Evolutionary conservation across 805 yeast species (phyloP), one percentile per base, ranked within the genome.

Genomic region (Kluyveromyces wickerhamii): DNA sequence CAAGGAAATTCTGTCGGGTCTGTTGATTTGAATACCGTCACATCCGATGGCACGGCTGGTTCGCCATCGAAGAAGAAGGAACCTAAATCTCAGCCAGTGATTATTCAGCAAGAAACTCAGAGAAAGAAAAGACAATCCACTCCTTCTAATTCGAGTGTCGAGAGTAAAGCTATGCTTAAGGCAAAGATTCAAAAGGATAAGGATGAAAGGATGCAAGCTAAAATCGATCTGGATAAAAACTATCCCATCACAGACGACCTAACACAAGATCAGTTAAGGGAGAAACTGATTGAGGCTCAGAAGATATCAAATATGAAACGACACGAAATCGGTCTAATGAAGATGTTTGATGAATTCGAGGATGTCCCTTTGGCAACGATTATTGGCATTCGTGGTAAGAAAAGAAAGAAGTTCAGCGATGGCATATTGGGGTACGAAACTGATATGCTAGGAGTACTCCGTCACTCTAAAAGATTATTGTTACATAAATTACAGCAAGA

Each of bases 311-410:
- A 41, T 11, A 15, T 29, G 14, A 49, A 52, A 36, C 47, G 62
- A 19, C 37, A 44, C 18, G 60, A 53, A 32, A 32, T 54, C n/a
- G 62, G 61, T 1, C 40, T 57, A 15, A 34, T 55, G 22, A 57
- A 52, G 22, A 38, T 58, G 25, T 59, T 57, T 38, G 47, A 52
- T 37, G 60, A 57, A 37, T 54, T 42, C 29, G 63, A 57, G 27
- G 60, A 57, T 34, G 51, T 57, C 12, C 48, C 60, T 7, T 45
- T 55, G 46, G 62, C 62, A 2, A 53, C 56, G 5, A 53, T 55
- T 3, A 47, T 57, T 15, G 63, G 63, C n/a, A 49, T 57, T 16
- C 52, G 62, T 26, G 61, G 62, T 27, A 56, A 57, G 39, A 59
- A 55, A 36, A 46, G 61, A 21, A 54, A 50, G 47, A 55, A 48